phyloP scores from a whole-genome alignment of 768 basidiomycete species.

The Boletus pseudo-olivaceus region DNA sequence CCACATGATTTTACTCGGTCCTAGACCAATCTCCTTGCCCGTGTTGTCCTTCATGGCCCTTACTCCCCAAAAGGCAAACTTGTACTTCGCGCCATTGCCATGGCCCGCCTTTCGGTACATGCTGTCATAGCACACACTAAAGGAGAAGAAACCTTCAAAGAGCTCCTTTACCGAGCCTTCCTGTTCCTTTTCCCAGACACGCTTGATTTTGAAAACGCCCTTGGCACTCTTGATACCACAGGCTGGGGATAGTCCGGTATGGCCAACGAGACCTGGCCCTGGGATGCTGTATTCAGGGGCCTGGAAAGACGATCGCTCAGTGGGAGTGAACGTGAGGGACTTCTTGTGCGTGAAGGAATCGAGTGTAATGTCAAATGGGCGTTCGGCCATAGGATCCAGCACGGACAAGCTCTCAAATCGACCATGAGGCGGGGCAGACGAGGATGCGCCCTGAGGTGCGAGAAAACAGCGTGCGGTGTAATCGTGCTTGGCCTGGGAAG shows the following conservation, averaged over 20 bases:
- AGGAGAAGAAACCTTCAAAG: constrained; percentile 39
- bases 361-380: constrained; percentile 33
- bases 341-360: constrained; percentile 23
- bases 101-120: constrained; percentile 37
- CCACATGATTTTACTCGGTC: constrained; percentile 19
- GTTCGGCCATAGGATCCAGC: constrained; percentile 34
- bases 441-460: constrained; percentile 4
- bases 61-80: constrained; percentile 38
- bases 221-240: constrained; percentile 35
- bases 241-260: constrained; percentile 17
- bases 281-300: constrained; percentile 17
- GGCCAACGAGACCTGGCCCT: constrained; percentile 30
- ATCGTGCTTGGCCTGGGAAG: constrained; percentile 38
- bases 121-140: constrained; percentile 32
- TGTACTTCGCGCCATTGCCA: constrained; percentile 29
- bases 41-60: constrained; percentile 32
- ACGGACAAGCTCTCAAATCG: constrained; percentile 25
- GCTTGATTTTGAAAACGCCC: constrained; percentile 36
- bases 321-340: constrained; percentile 26
- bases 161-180: constrained; percentile 29
- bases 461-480: constrained; percentile 34
- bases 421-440: constrained; percentile 17
- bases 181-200: constrained; percentile 30
- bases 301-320: constrained; percentile 26
- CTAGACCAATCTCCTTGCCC: constrained; percentile 35